A percentile compares a stretch with the other conserved stretches of the same genome.
Evolutionary conservation across 805 yeast genomes (phyloP).

Genomic region (Wickerhamomyces silvicola): DNA sequence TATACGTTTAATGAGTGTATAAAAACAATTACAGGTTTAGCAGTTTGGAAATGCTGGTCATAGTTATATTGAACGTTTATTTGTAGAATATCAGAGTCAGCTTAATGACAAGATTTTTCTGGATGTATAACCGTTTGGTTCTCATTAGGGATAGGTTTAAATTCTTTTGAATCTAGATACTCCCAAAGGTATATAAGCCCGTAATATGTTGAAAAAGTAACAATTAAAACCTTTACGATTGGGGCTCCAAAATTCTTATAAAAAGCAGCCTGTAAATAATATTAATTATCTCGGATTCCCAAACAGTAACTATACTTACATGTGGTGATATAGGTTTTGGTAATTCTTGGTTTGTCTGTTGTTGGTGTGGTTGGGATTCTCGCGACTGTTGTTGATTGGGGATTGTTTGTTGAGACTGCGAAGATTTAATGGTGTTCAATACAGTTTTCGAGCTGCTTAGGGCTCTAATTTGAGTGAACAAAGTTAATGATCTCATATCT

Average conservation of each 20-base stretch:
- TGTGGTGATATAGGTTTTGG: conserved; percentile 10
- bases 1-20: too few relatives aligned
- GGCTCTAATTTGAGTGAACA: too few relatives aligned
- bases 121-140: not conserved
- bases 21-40: conserved; percentile 9
- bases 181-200: conserved; percentile 39
- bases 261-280: conserved; percentile 24
- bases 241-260: conserved; percentile 44
- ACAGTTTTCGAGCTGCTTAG: too few relatives aligned
- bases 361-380: conserved; percentile 1
- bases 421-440: too few relatives aligned
- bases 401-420: not conserved
- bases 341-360: not conserved
- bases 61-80: conserved; percentile 3
- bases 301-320: conserved; percentile 9
- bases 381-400: not conserved
- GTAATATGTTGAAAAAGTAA: conserved; percentile 42
- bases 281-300: not conserved
- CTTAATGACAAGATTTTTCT: not conserved
- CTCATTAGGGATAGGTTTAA: not conserved
- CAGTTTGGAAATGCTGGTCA: conserved; percentile 23
- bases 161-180: conserved; percentile 26
- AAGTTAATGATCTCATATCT: too few relatives aligned
- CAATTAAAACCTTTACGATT: conserved; percentile 34
- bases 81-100: not conserved